A percentile compares a stretch with the other conserved stretches of the same genome.
Evolutionary conservation across 768 basidiomycete species (phyloP).

Genomic region (Suillus hirtellus): DNA sequence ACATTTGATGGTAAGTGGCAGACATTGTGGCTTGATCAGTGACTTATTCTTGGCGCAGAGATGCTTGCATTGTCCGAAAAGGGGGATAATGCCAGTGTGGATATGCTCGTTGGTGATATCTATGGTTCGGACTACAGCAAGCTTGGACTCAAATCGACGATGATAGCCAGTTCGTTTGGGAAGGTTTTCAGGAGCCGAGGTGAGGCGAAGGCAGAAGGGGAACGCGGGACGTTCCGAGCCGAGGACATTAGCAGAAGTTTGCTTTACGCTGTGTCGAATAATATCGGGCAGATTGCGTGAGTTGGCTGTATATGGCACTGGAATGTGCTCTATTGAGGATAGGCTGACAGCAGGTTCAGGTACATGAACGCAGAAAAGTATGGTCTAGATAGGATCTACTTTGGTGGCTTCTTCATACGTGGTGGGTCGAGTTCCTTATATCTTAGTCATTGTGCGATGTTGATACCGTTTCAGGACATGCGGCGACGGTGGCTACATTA

Average conservation of each 20-base stretch:
- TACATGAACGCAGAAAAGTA: conserved; percentile 99
- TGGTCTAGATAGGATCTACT: conserved; percentile 94
- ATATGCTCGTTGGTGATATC: conserved; percentile 99
- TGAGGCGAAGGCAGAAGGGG: conserved; percentile 29
- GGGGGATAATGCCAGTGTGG: conserved; percentile 91
- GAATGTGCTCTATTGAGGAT: background rate
- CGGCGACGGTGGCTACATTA: conserved; percentile 94
- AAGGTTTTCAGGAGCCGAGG: conserved; percentile 95
- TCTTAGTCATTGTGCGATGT: background rate
- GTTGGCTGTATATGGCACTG: conserved; percentile 37
- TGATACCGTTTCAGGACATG: conserved; percentile 64
- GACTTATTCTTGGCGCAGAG: conserved; percentile 51
- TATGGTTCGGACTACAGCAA: conserved; percentile 97
- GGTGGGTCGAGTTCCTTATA: conserved; percentile 49
- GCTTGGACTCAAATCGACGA: conserved; percentile 95
- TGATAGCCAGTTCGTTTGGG: conserved; percentile 97
- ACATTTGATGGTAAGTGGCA: conserved; percentile 88
- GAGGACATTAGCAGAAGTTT: conserved; percentile 95
- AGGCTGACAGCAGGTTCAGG: conserved; percentile 23
- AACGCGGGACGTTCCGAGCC: conserved; percentile 76
- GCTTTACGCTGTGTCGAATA: conserved; percentile 96
- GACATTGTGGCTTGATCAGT: conserved; percentile 3
- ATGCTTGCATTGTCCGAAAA: conserved; percentile 93
- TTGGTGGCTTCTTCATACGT: conserved; percentile 98
- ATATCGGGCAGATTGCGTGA: conserved; percentile 99